Conservation (phyloP, 2,329 filamentous ascomycete species). For the Alternaria rosae region DNA sequence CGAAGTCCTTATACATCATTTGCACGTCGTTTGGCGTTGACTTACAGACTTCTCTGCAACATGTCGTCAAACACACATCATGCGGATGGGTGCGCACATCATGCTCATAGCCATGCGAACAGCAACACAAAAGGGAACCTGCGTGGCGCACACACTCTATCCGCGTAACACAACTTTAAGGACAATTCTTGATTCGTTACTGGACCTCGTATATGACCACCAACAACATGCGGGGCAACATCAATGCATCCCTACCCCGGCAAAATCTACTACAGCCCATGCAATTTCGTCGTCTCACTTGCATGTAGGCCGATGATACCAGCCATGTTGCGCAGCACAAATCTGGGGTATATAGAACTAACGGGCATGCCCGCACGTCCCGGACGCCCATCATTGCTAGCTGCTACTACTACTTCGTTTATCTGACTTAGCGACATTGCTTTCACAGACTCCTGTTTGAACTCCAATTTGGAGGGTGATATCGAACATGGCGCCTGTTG, state of each 20-base stretch:
- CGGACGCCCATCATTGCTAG: slow-evolving; percentile 2
- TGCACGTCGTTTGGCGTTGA: neutral
- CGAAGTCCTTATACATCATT: neutral
- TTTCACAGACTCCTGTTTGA: neutral
- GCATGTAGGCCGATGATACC: slow-evolving; percentile 8
- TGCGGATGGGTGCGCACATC: neutral
- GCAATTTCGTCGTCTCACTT: slow-evolving; percentile 7
- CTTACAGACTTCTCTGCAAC: neutral
- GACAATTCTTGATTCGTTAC: neutral
- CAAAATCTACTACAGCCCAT: slow-evolving; percentile 1
- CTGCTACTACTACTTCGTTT: neutral
- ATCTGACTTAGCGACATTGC: neutral
- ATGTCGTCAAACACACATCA: neutral
- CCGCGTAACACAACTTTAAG: neutral
- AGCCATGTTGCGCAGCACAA: slow-evolving; percentile 4
- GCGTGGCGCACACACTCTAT: neutral
- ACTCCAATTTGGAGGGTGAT: neutral
- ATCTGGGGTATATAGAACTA: slow-evolving; percentile 17
- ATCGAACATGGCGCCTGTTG: slow-evolving; percentile 24
- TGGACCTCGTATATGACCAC: slow-evolving; percentile 8
- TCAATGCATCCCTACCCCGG: slow-evolving; percentile 8
- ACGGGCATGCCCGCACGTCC: slow-evolving; percentile 7
- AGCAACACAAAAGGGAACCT: neutral
- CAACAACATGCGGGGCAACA: slow-evolving; percentile 17
- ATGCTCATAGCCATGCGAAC: neutral